Evolutionary conservation across 2,329 filamentous ascomycete genomes (phyloP).

Genomic region (Ophiostoma quercus): DNA sequence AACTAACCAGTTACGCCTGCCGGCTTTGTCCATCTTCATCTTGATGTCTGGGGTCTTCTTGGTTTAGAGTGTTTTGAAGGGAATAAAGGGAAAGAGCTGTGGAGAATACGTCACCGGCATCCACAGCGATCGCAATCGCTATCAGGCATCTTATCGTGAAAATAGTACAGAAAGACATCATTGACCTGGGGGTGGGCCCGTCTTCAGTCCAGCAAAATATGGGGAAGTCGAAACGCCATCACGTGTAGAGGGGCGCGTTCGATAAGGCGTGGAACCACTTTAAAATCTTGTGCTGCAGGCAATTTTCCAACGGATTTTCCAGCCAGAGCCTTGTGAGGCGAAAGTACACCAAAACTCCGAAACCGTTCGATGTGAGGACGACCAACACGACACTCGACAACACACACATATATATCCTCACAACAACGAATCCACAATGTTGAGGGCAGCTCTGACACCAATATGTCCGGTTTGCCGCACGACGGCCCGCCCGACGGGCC

Average conservation of each 20-base stretch:
- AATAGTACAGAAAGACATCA: neutral
- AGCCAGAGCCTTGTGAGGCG: constrained; percentile 6
- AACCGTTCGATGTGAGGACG: too few species aligned
- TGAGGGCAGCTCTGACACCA: constrained; percentile 21
- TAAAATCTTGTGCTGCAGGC: constrained; percentile 19
- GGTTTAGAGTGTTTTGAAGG: neutral
- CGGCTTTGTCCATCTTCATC: neutral
- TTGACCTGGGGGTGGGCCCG: neutral
- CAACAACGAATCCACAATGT: constrained; percentile 24
- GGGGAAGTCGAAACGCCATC: neutral
- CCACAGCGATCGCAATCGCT: neutral
- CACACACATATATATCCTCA: neutral
- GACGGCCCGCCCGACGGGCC: neutral
- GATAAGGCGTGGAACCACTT: constrained; percentile 17
- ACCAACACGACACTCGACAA: neutral
- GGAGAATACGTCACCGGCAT: constrained; percentile 21
- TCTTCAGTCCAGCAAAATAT: neutral
- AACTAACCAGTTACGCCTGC: neutral
- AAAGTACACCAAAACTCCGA: neutral
- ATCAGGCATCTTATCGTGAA: constrained; percentile 15
- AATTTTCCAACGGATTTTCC: constrained; percentile 7
- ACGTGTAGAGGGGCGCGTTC: constrained; percentile 3
- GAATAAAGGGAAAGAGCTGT: constrained; percentile 2
- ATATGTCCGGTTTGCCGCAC: constrained; percentile 28
- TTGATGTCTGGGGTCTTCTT: neutral